Percentiles rank a stretch among this genome's conserved stretches.
Conservation (phyloP, 768 basidiomycete species). For the Xerocomus spinulosus region DNA sequence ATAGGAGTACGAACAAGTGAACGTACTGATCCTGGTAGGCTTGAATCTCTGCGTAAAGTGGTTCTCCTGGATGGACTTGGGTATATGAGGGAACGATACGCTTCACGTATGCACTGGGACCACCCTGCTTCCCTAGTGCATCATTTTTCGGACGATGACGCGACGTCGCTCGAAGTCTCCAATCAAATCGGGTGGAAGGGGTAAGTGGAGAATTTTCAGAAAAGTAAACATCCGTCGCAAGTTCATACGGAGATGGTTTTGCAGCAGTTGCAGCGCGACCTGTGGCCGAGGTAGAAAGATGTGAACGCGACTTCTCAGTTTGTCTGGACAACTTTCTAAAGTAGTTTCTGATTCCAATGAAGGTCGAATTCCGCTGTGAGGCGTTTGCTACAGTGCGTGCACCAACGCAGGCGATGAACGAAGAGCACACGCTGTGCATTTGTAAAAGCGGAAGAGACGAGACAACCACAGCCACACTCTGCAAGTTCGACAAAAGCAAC, state of each 20-base stretch:
- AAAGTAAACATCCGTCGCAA: conserved; percentile 28
- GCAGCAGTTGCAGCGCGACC: conserved; percentile 5
- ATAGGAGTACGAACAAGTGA: background rate
- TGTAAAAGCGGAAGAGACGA: background rate
- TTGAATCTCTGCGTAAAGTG: conserved; percentile 46
- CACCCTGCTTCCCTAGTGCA: conserved; percentile 7
- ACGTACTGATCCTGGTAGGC: conserved; percentile 53
- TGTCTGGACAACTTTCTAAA: conserved; percentile 20
- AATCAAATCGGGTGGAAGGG: conserved; percentile 47
- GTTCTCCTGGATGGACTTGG: conserved; percentile 34
- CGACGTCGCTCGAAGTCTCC: conserved; percentile 54
- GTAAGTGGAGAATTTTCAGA: conserved; percentile 27
- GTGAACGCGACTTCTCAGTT: background rate
- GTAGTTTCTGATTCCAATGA: conserved; percentile 31
- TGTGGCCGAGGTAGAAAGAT: conserved; percentile 17
- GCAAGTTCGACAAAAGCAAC: conserved; percentile 1
- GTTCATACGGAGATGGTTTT: conserved; percentile 16
- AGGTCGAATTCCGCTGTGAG: conserved; percentile 17
- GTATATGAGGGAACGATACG: conserved; percentile 37
- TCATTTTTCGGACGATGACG: conserved; percentile 24
- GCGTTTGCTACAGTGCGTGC: conserved; percentile 5
- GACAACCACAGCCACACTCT: conserved; percentile 16
- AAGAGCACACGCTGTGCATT: conserved; percentile 16
- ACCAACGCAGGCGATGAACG: background rate
- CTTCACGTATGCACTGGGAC: conserved; percentile 27